These are phyloP conservation scores for Petrea volubilis DNA, from an alignment of 257 asterid genomes.

Conservation along the genomic window DNA sequence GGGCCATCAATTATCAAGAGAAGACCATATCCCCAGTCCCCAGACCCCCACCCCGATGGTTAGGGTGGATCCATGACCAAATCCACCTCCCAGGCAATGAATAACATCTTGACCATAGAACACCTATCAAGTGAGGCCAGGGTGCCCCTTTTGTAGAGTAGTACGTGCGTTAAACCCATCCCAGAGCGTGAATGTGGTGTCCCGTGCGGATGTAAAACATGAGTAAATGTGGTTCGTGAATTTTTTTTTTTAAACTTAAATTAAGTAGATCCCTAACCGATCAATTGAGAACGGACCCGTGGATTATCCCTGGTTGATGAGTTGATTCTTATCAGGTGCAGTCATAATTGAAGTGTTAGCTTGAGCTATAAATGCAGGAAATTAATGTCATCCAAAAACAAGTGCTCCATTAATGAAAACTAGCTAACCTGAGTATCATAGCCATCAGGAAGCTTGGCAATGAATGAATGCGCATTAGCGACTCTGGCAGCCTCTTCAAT, in stretches of 20 bases:
- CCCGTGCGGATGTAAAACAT: too few relatives aligned
- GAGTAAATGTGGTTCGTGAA: too few relatives aligned
- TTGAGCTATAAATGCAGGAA: neutral
- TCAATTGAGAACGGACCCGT: neutral
- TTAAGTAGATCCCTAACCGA: neutral
- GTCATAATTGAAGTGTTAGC: neutral
- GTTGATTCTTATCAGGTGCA: neutral
- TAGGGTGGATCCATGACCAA: conserved; percentile 15
- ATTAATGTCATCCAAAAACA: conserved; percentile 15
- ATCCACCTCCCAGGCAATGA: conserved; percentile 16
- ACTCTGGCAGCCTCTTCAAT: conserved; percentile 79
- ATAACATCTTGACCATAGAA: conserved; percentile 13
- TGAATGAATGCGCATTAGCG: conserved; percentile 73
- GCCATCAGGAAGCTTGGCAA: conserved; percentile 68
- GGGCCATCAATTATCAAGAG: conserved; percentile 30
- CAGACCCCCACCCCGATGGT: too few relatives aligned
- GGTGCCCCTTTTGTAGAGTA: neutral
- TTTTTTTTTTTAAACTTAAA: too few relatives aligned
- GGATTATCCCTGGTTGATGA: neutral
- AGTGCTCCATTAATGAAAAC: conserved; percentile 19
- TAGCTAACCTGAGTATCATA: conserved; percentile 65
- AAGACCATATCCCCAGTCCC: conserved; percentile 19
- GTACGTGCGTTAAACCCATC: too few relatives aligned
- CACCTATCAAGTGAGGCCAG: neutral
- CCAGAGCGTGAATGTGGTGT: too few relatives aligned